These are phyloP conservation scores for Cryptosporidium sp. DNA, from an alignment of 169 alveolate genomes.

Conservation along the genomic window DNA sequence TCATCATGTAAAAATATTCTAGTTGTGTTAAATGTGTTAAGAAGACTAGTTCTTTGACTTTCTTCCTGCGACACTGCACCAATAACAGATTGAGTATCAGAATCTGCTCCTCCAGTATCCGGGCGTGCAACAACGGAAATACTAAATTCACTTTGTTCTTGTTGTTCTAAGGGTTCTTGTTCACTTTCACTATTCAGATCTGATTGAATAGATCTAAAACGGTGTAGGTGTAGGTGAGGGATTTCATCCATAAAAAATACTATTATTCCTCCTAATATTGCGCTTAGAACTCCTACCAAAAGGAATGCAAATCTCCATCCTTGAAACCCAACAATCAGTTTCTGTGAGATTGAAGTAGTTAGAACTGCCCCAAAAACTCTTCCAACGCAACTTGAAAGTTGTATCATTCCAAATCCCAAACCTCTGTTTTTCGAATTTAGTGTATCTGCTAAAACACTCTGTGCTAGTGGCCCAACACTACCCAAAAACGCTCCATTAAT, in stretches of 20 bases:
- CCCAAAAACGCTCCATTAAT: conserved; percentile 86
- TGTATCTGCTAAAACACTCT: conserved; percentile 87
- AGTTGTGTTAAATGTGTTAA: neutral
- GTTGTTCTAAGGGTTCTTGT: conserved; percentile 31
- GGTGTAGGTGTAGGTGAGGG: conserved; percentile 75
- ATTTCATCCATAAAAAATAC: conserved; percentile 85
- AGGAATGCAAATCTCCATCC: conserved; percentile 88
- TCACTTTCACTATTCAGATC: conserved; percentile 7
- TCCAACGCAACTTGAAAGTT: conserved; percentile 85
- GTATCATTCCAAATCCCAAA: conserved; percentile 86
- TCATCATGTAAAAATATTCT: conserved; percentile 22
- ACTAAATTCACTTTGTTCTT: conserved; percentile 61
- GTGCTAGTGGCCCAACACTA: conserved; percentile 88
- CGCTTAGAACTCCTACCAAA: conserved; percentile 83
- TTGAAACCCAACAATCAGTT: conserved; percentile 81
- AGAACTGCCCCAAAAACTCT: conserved; percentile 87
- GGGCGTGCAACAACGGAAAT: conserved; percentile 59
- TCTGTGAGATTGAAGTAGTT: conserved; percentile 86
- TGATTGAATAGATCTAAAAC: conserved; percentile 26
- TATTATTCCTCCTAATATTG: conserved; percentile 80
- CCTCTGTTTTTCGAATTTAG: conserved; percentile 82
- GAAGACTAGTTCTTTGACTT: conserved; percentile 37
- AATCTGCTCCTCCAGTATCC: conserved; percentile 73
- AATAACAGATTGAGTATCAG: conserved; percentile 49
- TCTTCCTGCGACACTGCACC: conserved; percentile 16